Base-by-base conservation (phyloP, 352 stramenopile species). In the Phytophthora aleatoria region DNA sequence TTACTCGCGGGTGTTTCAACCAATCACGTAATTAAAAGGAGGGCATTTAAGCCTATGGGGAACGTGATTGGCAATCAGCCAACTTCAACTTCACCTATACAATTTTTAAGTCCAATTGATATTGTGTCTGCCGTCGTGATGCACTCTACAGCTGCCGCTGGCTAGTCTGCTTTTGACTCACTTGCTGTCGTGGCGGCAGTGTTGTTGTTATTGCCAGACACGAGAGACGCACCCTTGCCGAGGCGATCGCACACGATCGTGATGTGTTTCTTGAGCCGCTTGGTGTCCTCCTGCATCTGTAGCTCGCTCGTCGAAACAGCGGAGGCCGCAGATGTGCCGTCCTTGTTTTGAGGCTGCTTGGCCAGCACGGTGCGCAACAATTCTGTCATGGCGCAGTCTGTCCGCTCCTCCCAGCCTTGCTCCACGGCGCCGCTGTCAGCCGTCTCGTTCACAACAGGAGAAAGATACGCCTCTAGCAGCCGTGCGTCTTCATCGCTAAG, bases 181-280 rank as follows among this genome's bases (percentile, higher is more conserved):
- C 65, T 69, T 45, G 44, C 35, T 8, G 27, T 30, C 57, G 65
- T 53, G 16, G 52, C 8, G 47, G 41, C 42, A n/a, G 42, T 31
- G 20, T n/a, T 48, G 6, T 5, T 48, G 31, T 26, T 60, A 26
- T 41, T 68, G n/a, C 67, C 55, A 15, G 53, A 53, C 2, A 73
- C 36, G 27, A 90, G 69, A 16, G 67, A 76, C 10, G 84, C 85
- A 15, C 91, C 91, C 61, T 96, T 96, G 41, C 81, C 83, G 3
- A 97, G 75, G 0, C 90, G 82, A 58, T 97, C 90, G 56, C 85
- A 96, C 7, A 97, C 77, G 54, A 97, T 94, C 16, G 87, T 92
- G 48, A 97, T 92, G 71, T 96, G 87, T 50, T 97, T 97, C 68
- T 94, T 92, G 47, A 97, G 83, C 43, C 91, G 91, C 57, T 89